These are phyloP conservation scores for Botrytis tulipae DNA, from an alignment of 2,329 filamentous ascomycete genomes.

Conservation along the genomic window DNA sequence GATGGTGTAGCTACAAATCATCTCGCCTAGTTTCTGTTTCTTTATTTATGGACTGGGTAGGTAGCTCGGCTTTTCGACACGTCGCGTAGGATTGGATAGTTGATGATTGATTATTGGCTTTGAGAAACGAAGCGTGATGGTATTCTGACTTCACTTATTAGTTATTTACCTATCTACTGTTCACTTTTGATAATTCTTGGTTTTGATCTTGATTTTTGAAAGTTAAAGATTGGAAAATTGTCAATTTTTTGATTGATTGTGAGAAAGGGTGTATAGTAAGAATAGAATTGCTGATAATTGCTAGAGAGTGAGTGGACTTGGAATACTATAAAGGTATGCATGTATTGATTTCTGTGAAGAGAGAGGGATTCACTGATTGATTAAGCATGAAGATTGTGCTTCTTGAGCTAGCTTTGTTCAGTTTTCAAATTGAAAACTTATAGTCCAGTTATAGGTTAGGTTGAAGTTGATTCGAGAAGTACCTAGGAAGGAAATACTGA, in stretches of 20 bases:
- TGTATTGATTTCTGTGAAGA: background rate
- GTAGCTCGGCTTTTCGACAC: background rate
- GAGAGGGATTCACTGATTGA: background rate
- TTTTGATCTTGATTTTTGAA: background rate
- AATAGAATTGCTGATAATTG: background rate
- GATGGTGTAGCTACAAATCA: background rate
- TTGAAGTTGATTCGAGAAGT: background rate
- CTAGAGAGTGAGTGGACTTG: background rate
- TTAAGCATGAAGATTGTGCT: background rate
- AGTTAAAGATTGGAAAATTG: accelerated
- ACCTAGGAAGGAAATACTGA: too few species aligned
- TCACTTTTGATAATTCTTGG: background rate
- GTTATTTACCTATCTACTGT: background rate
- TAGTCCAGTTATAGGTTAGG: too few species aligned
- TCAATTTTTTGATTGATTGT: background rate
- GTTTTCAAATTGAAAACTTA: background rate
- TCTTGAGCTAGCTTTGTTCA: background rate
- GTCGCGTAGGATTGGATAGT: background rate
- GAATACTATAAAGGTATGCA: background rate
- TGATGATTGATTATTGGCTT: background rate
- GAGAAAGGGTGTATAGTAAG: background rate
- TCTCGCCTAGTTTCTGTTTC: background rate
- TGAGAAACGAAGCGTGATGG: background rate
- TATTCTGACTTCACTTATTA: background rate
- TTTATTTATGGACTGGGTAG: too few species aligned